These are phyloP conservation scores for Mucor saturninus DNA, from an alignment of 371 early-diverging fungal genomes.

Conservation along the genomic window DNA sequence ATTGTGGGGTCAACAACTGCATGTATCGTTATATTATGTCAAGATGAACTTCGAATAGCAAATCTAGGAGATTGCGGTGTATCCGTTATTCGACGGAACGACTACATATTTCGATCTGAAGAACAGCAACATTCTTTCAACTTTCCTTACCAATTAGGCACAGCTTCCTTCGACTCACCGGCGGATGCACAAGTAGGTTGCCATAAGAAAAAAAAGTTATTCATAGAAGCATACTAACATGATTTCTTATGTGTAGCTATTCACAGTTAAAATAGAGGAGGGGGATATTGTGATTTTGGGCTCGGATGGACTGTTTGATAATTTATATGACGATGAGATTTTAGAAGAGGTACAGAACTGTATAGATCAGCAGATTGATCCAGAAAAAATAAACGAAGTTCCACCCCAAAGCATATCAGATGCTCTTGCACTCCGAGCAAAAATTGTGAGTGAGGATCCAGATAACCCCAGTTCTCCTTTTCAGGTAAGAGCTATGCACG, in stretches of 20 bases:
- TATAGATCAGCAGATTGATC: conserved; percentile 6
- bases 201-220: not conserved
- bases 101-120: conserved; percentile 87
- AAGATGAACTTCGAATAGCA: conserved; percentile 88
- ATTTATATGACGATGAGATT: conserved; percentile 81
- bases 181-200: conserved; percentile 65
- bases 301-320: conserved; percentile 81
- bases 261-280: conserved; percentile 73
- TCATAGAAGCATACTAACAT: not conserved
- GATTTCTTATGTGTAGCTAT: conserved; percentile 32
- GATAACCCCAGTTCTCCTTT: conserved; percentile 79
- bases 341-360: conserved; percentile 57
- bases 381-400: conserved; percentile 59
- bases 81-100: conserved; percentile 79
- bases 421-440: conserved; percentile 75
- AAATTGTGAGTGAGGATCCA: conserved; percentile 76
- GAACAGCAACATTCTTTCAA: conserved; percentile 85
- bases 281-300: conserved; percentile 78
- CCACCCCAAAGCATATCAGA: conserved; percentile 76
- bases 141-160: conserved; percentile 79
- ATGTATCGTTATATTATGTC: conserved; percentile 79
- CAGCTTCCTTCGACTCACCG: conserved; percentile 64
- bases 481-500: conserved; percentile 74
- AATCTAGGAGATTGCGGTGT: conserved; percentile 94
- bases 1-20: conserved; percentile 91